Evolutionary conservation across 2,329 filamentous ascomycete species (phyloP).

Genomic region (Monosporascus sp.): DNA sequence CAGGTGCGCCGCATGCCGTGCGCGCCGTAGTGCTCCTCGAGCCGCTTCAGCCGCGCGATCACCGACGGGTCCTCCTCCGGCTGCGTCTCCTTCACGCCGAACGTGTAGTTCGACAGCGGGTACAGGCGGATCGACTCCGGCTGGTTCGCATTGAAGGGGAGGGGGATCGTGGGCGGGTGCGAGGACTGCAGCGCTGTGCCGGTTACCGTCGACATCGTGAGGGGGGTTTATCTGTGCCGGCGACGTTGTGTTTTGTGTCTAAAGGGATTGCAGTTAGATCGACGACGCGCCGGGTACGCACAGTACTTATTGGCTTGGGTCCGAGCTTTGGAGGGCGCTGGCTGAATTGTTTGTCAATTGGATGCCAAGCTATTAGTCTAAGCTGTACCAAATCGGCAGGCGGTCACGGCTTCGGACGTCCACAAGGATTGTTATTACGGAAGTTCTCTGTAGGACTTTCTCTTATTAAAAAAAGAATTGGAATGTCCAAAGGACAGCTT

Average conservation of each 20-base stretch:
- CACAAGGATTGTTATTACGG: background rate
- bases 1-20: slow-evolving; percentile 97
- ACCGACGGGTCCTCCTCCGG: slow-evolving; percentile 97
- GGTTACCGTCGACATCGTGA: slow-evolving; percentile 79
- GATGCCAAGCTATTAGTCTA: background rate
- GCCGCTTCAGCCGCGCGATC: slow-evolving; percentile 80
- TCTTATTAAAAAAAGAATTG: too few relatives aligned
- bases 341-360: background rate
- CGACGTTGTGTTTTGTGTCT: background rate
- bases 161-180: slow-evolving; percentile 71
- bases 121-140: slow-evolving; percentile 86
- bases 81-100: slow-evolving; percentile 96
- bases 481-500: too few relatives aligned
- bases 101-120: slow-evolving; percentile 96
- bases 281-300: background rate
- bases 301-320: too few relatives aligned
- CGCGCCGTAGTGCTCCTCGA: slow-evolving; percentile 90
- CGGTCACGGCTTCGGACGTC: background rate
- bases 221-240: background rate
- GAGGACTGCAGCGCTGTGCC: slow-evolving; percentile 69
- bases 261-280: background rate
- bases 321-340: background rate
- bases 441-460: background rate
- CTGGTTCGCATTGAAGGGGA: slow-evolving; percentile 83
- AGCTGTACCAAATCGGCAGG: background rate